Conservation (phyloP, 345 rosid species). For the Gossypium bickii region DNA sequence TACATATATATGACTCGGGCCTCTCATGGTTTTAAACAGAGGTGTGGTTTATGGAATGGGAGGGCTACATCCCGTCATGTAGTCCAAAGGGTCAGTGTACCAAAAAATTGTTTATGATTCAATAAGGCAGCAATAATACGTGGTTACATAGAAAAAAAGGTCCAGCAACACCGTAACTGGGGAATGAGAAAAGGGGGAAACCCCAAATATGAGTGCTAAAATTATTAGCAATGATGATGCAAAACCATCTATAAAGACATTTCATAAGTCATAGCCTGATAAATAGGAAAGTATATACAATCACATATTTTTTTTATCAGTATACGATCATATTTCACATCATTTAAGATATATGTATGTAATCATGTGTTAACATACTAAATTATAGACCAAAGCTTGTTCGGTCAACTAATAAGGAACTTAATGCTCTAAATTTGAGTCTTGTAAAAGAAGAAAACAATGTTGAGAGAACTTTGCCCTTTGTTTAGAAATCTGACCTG, state of each 20-base stretch:
- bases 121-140: not conserved
- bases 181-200: not conserved
- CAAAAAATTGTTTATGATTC: not conserved
- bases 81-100: not conserved
- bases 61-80: not conserved
- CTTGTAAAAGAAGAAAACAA: too few relatives aligned
- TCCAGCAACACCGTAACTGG: not conserved
- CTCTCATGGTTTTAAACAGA: not conserved
- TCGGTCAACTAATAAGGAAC: too few relatives aligned
- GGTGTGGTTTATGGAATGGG: not conserved
- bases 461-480: too few relatives aligned
- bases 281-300: not conserved
- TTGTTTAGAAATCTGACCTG: too few relatives aligned
- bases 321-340: not conserved
- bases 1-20: not conserved
- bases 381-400: not conserved
- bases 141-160: not conserved
- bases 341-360: not conserved
- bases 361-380: not conserved
- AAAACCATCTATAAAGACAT: not conserved
- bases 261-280: conserved; percentile 4
- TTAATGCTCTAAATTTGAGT: too few relatives aligned
- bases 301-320: too few relatives aligned
- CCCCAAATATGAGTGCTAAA: not conserved
- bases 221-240: not conserved